Conservation (phyloP, 805 yeast species). For the Blastobotrys terrestris region DNA sequence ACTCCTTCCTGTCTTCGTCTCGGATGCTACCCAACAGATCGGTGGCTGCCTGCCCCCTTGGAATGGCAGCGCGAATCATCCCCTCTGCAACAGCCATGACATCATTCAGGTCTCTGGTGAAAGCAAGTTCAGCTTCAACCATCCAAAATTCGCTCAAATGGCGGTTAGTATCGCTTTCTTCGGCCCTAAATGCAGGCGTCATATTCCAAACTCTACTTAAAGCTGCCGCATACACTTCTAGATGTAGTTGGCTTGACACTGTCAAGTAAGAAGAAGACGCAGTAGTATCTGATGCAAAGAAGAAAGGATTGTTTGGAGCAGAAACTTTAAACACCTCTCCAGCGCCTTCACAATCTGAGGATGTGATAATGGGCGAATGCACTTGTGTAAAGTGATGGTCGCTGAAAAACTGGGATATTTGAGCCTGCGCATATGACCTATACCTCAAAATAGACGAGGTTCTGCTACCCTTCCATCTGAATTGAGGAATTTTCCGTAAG, state of each 20-base stretch:
- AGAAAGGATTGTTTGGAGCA: constrained; percentile 35
- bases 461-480: constrained; percentile 68
- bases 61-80: constrained; percentile 55
- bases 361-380: constrained; percentile 79
- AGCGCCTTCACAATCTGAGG: constrained; percentile 95
- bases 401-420: constrained; percentile 50
- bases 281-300: constrained; percentile 29
- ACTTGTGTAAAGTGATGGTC: constrained; percentile 57
- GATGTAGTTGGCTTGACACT: constrained; percentile 87
- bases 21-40: constrained; percentile 28
- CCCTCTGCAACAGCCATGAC: constrained; percentile 61
- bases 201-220: constrained; percentile 80
- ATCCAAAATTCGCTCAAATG: constrained; percentile 97
- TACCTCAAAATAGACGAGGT: constrained; percentile 62
- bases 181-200: constrained; percentile 92
- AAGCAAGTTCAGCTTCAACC: constrained; percentile 87
- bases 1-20: constrained; percentile 31
- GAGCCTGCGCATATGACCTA: constrained; percentile 59
- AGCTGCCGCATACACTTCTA: constrained; percentile 74
- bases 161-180: constrained; percentile 80
- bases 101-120: constrained; percentile 46
- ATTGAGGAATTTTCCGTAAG: constrained; percentile 65
- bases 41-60: constrained; percentile 17
- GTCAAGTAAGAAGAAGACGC: constrained; percentile 63
- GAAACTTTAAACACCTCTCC: constrained; percentile 76